These are phyloP conservation scores for Ceratopteris richardii DNA, from an alignment of 75 land plant species.

Conservation along the genomic window DNA sequence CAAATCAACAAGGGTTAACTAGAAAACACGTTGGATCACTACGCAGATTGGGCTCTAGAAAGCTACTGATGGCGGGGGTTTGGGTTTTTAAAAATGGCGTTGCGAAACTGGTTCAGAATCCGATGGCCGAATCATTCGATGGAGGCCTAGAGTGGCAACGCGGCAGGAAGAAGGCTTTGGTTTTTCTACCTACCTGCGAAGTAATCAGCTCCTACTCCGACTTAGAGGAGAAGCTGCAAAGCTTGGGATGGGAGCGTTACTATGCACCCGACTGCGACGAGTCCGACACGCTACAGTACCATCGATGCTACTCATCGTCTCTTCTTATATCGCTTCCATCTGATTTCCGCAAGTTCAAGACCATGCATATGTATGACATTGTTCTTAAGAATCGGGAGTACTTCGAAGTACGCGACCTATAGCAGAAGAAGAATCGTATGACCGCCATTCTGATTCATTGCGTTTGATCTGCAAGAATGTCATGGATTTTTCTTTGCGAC, in stretches of 20 bases:
- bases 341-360: constrained; percentile 39
- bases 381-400: constrained; percentile 32
- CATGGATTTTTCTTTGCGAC: no score
- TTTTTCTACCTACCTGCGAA: constrained; percentile 39
- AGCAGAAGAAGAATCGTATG: no score
- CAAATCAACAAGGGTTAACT: no score
- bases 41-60: no score
- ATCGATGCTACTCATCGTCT: constrained; percentile 27
- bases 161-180: constrained; percentile 40
- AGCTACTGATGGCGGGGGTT: constrained; percentile 51
- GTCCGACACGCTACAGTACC: constrained; percentile 40
- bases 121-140: constrained; percentile 22
- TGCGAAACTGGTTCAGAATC: constrained; percentile 36
- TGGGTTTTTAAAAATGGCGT: constrained; percentile 61
- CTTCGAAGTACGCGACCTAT: constrained; percentile 32
- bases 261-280: constrained; percentile 16
- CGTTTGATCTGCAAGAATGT: no score
- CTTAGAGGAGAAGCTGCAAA: constrained; percentile 39
- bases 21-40: no score
- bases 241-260: constrained; percentile 47
- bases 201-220: constrained; percentile 41
- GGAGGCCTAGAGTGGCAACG: background rate
- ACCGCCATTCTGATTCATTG: no score
- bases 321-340: constrained; percentile 52
- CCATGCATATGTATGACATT: constrained; percentile 54